phyloP scores from a whole-genome alignment of 371 early-diverging fungal species.

The Zopfochytrium polystomum region DNA sequence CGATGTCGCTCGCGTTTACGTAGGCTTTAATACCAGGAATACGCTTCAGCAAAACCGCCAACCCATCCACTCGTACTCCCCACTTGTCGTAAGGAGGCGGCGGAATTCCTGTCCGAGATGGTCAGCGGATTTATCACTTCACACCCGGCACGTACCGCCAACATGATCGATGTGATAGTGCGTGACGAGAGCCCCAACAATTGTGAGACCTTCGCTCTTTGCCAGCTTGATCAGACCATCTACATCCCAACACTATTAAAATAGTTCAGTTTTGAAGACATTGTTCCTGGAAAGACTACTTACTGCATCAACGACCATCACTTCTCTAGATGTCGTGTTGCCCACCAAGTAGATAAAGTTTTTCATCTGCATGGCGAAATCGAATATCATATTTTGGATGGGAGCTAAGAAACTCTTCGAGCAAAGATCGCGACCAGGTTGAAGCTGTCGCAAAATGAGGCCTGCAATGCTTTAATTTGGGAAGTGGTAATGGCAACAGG shows the following conservation, averaged over 20 bases:
- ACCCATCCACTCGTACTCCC: constrained; percentile 74
- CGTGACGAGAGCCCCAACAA: constrained; percentile 72
- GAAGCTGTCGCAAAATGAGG: constrained; percentile 62
- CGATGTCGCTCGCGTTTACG: constrained; percentile 72
- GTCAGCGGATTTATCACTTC: too few relatives aligned
- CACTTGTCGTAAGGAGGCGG: constrained; percentile 79
- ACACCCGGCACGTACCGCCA: too few relatives aligned
- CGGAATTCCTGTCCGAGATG: too few relatives aligned
- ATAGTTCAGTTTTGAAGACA: neutral
- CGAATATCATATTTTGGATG: constrained; percentile 69
- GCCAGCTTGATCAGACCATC: constrained; percentile 68
- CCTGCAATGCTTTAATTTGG: constrained; percentile 31
- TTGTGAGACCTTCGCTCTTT: constrained; percentile 55
- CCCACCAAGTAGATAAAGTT: constrained; percentile 79
- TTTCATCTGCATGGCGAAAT: constrained; percentile 75
- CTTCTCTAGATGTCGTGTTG: constrained; percentile 61
- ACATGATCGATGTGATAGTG: constrained; percentile 83
- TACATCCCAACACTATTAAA: constrained; percentile 76
- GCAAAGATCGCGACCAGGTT: constrained; percentile 69
- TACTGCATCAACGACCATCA: constrained; percentile 75
- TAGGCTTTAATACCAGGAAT: constrained; percentile 69
- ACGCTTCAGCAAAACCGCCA: constrained; percentile 65
- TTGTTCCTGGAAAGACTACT: constrained; percentile 7
- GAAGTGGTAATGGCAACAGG: too few relatives aligned
- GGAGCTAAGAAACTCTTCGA: constrained; percentile 47